Percentiles rank a stretch among this genome's conserved stretches.
Conservation (phyloP, 257 asterid species). For the Coffea eugenioides region DNA sequence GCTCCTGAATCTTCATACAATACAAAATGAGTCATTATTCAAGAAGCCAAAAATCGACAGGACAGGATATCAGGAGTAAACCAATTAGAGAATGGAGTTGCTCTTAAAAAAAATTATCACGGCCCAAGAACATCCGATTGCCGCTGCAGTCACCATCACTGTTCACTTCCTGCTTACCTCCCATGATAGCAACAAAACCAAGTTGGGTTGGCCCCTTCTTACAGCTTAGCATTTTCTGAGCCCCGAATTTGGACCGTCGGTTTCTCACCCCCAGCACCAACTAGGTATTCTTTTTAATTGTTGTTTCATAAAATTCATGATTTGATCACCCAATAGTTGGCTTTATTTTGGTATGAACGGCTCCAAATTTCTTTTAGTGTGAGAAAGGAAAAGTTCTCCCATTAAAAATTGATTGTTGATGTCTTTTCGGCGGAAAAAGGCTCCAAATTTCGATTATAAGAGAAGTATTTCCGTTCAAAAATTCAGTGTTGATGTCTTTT, state of each 20-base stretch:
- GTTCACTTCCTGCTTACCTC: background rate
- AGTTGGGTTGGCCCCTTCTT: slow-evolving; percentile 5
- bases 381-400: too few relatives aligned
- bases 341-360: background rate
- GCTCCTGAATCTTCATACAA: too few relatives aligned
- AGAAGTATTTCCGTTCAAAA: too few relatives aligned
- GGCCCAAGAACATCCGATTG: background rate
- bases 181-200: slow-evolving; percentile 7
- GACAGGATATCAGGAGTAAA: background rate
- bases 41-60: background rate
- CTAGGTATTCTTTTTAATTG: background rate
- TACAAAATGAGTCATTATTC: background rate
- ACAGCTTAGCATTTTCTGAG: slow-evolving; percentile 11
- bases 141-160: slow-evolving; percentile 27
- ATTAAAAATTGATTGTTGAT: background rate
- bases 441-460: too few relatives aligned
- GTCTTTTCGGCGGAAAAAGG: slow-evolving; percentile 1
- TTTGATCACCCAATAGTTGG: background rate
- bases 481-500: too few relatives aligned
- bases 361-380: background rate
- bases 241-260: slow-evolving; percentile 26
- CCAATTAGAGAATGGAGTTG: background rate
- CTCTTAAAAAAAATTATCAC: background rate
- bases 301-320: background rate
- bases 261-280: slow-evolving; percentile 18